Conservation (phyloP, 106 monocot genomes). For the Platanthera guangdongensis region DNA sequence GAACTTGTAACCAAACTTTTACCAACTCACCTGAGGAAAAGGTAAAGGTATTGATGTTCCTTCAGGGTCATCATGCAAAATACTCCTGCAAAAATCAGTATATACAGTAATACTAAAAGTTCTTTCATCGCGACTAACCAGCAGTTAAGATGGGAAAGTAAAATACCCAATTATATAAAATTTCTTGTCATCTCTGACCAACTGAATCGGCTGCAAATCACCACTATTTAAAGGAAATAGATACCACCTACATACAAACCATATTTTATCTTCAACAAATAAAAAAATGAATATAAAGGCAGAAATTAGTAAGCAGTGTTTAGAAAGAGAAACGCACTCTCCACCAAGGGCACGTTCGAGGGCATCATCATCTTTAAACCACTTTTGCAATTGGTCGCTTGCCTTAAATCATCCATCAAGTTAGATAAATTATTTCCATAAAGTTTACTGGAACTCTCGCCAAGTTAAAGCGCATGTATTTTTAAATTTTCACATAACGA, state of each 20-base stretch:
- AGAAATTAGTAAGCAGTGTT: neutral
- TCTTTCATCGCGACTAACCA: neutral
- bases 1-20: neutral
- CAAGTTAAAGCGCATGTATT: too few relatives aligned
- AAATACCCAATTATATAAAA: slow-evolving; percentile 46
- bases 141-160: neutral
- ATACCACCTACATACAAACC: slow-evolving; percentile 57
- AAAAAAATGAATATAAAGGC: neutral
- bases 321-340: slow-evolving; percentile 61
- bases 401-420: slow-evolving; percentile 44
- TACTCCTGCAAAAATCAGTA: slow-evolving; percentile 38
- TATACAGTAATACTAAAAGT: neutral
- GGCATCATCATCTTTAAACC: slow-evolving; percentile 99
- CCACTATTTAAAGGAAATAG: slow-evolving; percentile 53
- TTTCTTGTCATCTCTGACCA: slow-evolving; percentile 48
- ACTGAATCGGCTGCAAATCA: slow-evolving; percentile 39
- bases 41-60: slow-evolving; percentile 37
- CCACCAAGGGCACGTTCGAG: slow-evolving; percentile 85
- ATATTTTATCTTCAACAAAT: neutral
- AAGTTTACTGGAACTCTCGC: neutral
- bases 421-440: neutral
- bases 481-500: too few relatives aligned
- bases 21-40: slow-evolving; percentile 52
- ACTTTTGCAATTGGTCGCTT: slow-evolving; percentile 59
- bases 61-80: slow-evolving; percentile 4